Evolutionary conservation across 2,329 filamentous ascomycete species (phyloP).

Genomic region (Emergomyces orientalis): DNA sequence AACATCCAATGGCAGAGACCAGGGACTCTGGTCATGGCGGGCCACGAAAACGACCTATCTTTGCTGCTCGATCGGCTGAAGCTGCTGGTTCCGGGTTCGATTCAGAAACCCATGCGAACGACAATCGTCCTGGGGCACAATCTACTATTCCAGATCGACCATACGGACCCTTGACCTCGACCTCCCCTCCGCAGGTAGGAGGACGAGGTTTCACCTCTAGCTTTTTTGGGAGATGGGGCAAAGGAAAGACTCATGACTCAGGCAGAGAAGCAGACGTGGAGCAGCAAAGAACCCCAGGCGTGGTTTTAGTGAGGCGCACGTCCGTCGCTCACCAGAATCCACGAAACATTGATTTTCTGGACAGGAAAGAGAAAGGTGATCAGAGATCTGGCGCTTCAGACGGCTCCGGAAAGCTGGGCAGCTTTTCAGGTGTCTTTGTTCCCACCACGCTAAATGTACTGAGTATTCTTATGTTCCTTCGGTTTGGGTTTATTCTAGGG

Average conservation of each 20-base stretch:
- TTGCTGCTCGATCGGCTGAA: conserved; percentile 31
- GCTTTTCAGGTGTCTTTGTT: conserved; percentile 72
- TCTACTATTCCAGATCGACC: conserved; percentile 6
- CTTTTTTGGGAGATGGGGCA: conserved; percentile 6
- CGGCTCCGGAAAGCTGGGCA: conserved; percentile 56
- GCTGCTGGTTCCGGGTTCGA: conserved; percentile 31
- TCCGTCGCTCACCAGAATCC: conserved; percentile 15
- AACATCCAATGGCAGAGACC: neutral
- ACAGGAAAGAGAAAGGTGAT: conserved; percentile 26
- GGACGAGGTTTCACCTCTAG: conserved; percentile 15
- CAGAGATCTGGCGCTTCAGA: conserved; percentile 22
- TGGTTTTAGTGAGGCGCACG: conserved; percentile 10
- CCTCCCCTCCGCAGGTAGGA: conserved; percentile 13
- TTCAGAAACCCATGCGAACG: conserved; percentile 22
- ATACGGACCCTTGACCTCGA: conserved; percentile 16
- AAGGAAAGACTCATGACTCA: neutral
- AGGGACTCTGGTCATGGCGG: neutral
- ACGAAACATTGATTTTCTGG: conserved; percentile 15
- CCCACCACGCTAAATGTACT: conserved; percentile 83
- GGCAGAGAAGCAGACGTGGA: neutral
- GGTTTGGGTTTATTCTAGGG: conserved; percentile 76
- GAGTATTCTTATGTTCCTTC: conserved; percentile 85
- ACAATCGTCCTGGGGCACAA: conserved; percentile 19
- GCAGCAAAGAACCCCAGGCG: conserved; percentile 5
- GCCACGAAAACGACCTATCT: conserved; percentile 31